Evolutionary conservation across 1,139 yeast genomes (phyloP), one percentile per base, ranked within the genome.

Genomic region (Trichomonascaceae sp.): DNA sequence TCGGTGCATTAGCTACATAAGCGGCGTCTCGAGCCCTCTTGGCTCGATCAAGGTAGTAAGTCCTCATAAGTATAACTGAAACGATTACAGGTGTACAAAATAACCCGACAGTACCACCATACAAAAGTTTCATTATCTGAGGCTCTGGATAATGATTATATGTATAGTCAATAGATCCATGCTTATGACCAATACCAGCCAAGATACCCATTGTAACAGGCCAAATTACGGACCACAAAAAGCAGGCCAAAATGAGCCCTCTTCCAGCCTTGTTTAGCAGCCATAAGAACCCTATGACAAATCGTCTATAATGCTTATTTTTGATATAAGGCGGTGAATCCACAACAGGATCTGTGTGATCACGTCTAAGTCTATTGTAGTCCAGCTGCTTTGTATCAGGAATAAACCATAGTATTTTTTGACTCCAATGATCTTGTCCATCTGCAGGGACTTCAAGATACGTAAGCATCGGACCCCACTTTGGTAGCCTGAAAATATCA

Each of bases 161-260:
- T 4, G 43, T 44, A 32, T 44, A 50, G 17, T 50, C 52, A 15
- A 38, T 44, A 15, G 22, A 32, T 32, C 47, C 47, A 17, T 20
- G 19, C 22, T 38, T 44, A 19, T 36, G 52, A 5, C 52, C 52
- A 15, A 44, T 44, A 9, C 47, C 52, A 8, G 52, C 47, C 20
- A 50, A 13, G 12, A 50, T 50, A 2, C 52, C 52, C 52, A 50
- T 50, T 8, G 52, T 44, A 7, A 45, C 24, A 10, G 52, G 52
- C 52, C 52, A 50, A 3, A 50, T 44, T 9, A 50, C 27, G n/a
- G 47, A 38, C 47, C 47, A 50, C 24, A 50, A 10, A 38, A 43
- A 36, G 13, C 41, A 44, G 2, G 45, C 52, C 43, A 50, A 18
- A 15, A 50, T 15, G 1, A 50, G 22, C 3, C 48, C 52, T 18